Evolutionary conservation across 805 yeast species (phyloP), one percentile per base, ranked within the genome.

Genomic region (Yarrowia osloensis): DNA sequence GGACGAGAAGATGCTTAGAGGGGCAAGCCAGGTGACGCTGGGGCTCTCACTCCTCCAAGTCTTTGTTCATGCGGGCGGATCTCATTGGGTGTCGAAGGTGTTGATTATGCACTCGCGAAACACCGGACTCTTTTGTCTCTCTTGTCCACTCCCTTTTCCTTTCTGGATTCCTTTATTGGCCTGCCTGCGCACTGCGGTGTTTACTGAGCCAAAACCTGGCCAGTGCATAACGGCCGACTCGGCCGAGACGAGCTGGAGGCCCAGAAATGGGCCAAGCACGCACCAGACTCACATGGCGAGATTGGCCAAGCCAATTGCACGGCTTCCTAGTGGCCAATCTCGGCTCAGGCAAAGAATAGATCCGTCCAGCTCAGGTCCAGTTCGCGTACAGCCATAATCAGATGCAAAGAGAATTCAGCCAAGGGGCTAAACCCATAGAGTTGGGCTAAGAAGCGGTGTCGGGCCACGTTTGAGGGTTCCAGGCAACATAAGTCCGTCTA

Each of bases 61-160:
- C 61, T 37, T 54, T 54, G 62, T 54, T 35, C 37, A 39, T 57
- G 63, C 63, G 63, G 28, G 24, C 63, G 42, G 62, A 55, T 55
- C 63, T 40, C 63, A 57, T 57, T 57, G 63, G 63, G 49, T 40
- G 46, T 19, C 24, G 47, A 12, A 26, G 5, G 44, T 35, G 35
- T 26, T 57, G 63, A 57, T 57, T 57, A 57, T 57, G 63, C 63
- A 57, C 26, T 24, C 9, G 61, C 61, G 33, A 54, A 35, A 54
- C 61, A 35, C 15, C n/a, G 19, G 39, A 17, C 2, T n/a, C 13
- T n/a, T 4, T n/a, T 5, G 22, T 15, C n/a, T 46, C 26, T 46
- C 26, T 13, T 13, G 13, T 19, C 17, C 26, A 24, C 4, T 44
- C 13, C 21, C 26, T 15, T n/a, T 47, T n/a, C n/a, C n/a, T 28